Percentiles rank a stretch among this genome's conserved stretches.
Evolutionary conservation across 371 early-diverging fungal species (phyloP).

Genomic region (Ordospora colligata): DNA sequence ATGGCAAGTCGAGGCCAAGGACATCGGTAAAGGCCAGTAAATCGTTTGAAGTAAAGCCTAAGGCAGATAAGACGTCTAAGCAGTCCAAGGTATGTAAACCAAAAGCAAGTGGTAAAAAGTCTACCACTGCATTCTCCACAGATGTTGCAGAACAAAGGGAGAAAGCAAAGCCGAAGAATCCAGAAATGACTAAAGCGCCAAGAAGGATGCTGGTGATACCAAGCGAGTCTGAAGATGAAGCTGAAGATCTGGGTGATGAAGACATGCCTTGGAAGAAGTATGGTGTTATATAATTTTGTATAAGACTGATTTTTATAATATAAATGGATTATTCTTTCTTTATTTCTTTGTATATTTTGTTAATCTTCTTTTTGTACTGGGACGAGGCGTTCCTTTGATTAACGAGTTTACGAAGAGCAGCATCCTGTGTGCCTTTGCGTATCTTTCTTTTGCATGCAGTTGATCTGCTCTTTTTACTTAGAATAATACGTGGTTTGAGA

Average conservation of each 20-base stretch:
- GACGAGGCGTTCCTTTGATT: not conserved
- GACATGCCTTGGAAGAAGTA: conserved; percentile 40
- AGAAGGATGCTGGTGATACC: not conserved
- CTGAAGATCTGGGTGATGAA: not conserved
- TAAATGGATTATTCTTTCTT: not conserved
- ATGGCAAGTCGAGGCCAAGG: not conserved
- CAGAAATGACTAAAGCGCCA: not conserved
- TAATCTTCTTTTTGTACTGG: not conserved
- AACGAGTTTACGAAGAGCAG: not conserved
- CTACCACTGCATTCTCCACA: not conserved
- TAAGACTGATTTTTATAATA: too few species aligned
- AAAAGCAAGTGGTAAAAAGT: not conserved
- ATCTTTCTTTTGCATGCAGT: not conserved
- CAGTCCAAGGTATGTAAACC: not conserved
- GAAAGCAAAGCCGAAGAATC: not conserved
- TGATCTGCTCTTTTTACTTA: not conserved
- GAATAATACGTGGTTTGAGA: not conserved
- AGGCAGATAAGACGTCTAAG: not conserved
- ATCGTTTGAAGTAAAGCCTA: not conserved
- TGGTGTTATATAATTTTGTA: not conserved
- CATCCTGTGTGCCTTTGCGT: not conserved
- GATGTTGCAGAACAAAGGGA: not conserved
- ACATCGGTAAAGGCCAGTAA: not conserved
- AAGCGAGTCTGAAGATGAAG: not conserved
- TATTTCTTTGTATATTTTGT: not conserved